Conservation (phyloP, 331 rosid genomes). For the Saraca asoca region DNA sequence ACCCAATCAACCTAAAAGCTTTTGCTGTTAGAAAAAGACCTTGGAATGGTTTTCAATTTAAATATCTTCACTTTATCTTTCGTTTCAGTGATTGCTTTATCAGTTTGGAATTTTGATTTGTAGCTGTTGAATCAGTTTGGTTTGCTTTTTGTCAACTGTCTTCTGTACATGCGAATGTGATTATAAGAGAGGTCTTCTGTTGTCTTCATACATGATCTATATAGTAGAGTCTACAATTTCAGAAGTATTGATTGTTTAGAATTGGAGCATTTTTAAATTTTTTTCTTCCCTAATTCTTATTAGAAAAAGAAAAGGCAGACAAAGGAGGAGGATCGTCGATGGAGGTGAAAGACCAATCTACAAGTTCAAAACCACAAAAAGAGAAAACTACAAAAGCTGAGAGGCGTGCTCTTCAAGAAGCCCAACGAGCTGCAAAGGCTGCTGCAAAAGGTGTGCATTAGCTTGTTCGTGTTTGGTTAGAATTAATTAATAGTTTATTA, state of each 20-base stretch:
- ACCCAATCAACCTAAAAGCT: too few relatives aligned
- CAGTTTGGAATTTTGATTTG: neutral
- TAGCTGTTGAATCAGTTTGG: slow-evolving; percentile 6
- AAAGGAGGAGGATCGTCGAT: slow-evolving; percentile 60
- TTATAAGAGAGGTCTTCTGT: neutral
- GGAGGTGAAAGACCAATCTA: slow-evolving; percentile 54
- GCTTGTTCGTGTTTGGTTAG: slow-evolving; percentile 24
- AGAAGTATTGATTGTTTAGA: slow-evolving; percentile 14
- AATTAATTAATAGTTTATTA: neutral
- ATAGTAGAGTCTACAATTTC: slow-evolving; percentile 1
- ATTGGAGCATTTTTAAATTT: slow-evolving; percentile 27
- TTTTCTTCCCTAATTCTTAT: neutral
- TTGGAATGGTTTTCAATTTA: too few relatives aligned
- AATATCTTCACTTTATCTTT: too few relatives aligned
- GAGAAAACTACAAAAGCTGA: slow-evolving; percentile 86
- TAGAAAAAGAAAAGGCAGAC: slow-evolving; percentile 50
- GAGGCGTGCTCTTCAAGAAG: slow-evolving; percentile 94
- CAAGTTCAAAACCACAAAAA: slow-evolving; percentile 48
- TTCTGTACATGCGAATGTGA: neutral
- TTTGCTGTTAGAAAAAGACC: too few relatives aligned
- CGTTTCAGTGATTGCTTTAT: neutral
- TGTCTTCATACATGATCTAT: neutral
- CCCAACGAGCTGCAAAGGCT: slow-evolving; percentile 93
- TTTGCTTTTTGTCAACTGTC: slow-evolving; percentile 7
- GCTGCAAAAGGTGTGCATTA: slow-evolving; percentile 68